Conservation (phyloP, 2,329 filamentous ascomycete species). For the Clonostachys solani region DNA sequence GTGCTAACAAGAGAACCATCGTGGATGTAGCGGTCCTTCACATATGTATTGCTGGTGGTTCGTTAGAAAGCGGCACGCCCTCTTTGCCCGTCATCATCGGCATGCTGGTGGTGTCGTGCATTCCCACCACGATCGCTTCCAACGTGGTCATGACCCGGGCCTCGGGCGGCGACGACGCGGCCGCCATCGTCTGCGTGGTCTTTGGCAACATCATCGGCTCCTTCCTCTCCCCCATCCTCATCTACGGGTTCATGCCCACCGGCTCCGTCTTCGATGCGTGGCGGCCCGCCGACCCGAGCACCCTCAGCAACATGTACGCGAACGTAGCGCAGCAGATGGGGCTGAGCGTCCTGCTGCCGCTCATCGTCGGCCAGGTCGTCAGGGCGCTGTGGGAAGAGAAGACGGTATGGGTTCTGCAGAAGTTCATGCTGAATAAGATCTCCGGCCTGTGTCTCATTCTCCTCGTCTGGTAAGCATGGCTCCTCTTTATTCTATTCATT, state of each 20-base stretch:
- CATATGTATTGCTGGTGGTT: constrained; percentile 40
- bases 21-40: constrained; percentile 32
- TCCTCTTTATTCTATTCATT: not conserved
- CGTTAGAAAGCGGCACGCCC: constrained; percentile 49
- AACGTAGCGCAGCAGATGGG: constrained; percentile 66
- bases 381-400: constrained; percentile 44
- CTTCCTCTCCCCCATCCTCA: constrained; percentile 61
- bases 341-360: constrained; percentile 60
- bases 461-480: constrained; percentile 37
- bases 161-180: constrained; percentile 63
- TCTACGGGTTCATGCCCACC: constrained; percentile 55
- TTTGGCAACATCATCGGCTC: constrained; percentile 66
- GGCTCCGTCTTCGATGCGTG: constrained; percentile 50
- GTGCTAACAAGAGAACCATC: not conserved
- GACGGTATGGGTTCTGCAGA: constrained; percentile 48
- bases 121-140: constrained; percentile 68
- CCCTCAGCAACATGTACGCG: constrained; percentile 58
- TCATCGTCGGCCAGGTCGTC: constrained; percentile 57
- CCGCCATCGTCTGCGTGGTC: constrained; percentile 64
- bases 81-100: constrained; percentile 63
- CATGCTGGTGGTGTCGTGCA: constrained; percentile 61
- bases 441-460: constrained; percentile 42
- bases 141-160: constrained; percentile 66
- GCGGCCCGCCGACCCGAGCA: constrained; percentile 44
- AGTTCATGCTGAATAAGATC: constrained; percentile 45